Evolutionary conservation across 1,284 basidiomycete species (phyloP), one percentile per base, ranked within the genome.

Genomic region (Sphagnurus paluster): DNA sequence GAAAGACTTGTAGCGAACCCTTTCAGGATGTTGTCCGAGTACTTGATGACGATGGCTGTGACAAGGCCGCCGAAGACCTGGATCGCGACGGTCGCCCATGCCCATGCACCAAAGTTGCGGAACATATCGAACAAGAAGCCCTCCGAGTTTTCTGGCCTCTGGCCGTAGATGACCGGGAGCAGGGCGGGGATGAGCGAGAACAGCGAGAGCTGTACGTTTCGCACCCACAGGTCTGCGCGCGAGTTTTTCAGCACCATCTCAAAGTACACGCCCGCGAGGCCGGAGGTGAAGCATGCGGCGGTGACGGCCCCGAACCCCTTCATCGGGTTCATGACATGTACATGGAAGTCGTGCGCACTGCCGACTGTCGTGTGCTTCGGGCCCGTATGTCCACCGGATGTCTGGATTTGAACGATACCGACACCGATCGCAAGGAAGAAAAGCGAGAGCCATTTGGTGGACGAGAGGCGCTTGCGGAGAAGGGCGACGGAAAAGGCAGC

Each of bases 241-340:
- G 90, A 91, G 57, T 82, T 87, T 70, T 98, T 98, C 61, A 98
- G 77, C 9, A 98, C 92, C 86, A 95, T 94, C 72, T 98, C 96
- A 59, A 98, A 98, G 73, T 98, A 98, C 19, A 98, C 96, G 10
- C 96, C 95, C 0, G 96, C 96, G n/a, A 98, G 82, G 23, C 96
- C 96, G 0, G 93, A 97, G 0, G 94, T 98, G 69, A 98, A 84
- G 71, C 95, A 98, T 0, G 95, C 94, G 1, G 89, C 83, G 2
- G 83, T 82, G 45, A 98, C 94, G 0, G 96, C 96, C 23, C 79
- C 67, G 60, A 90, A 97, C 0, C 96, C 96, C 53, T 84, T 90
- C 50, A 92, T 66, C 2, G 91, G 89, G 59, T 87, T 82, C 92
- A 96, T 91, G 30, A 71, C 65, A 41, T 76, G 70, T 8, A 65